Conservation (phyloP, 73 alveolate species). For the Blepharisma stoltei region DNA sequence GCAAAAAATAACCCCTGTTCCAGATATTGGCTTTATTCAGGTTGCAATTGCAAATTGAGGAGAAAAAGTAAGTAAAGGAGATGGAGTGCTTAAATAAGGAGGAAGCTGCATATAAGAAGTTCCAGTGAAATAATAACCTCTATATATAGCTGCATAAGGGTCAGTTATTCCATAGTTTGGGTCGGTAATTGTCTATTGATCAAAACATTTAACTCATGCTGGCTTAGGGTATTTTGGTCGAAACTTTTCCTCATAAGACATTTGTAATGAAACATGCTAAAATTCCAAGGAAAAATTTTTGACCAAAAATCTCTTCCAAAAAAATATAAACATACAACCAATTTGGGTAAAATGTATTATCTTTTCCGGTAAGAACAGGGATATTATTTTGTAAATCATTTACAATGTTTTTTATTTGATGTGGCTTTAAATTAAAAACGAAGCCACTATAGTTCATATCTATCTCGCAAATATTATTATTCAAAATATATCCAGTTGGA, state of each 20-base stretch:
- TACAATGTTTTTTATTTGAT: background rate
- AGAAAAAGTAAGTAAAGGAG: background rate
- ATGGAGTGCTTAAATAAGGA: background rate
- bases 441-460: background rate
- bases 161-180: conserved; percentile 6
- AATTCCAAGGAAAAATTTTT: no score
- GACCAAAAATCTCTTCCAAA: no score
- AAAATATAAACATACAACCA: no score
- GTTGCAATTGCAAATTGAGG: background rate
- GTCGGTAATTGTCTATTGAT: no score
- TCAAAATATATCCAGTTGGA: background rate
- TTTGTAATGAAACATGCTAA: no score
- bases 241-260: no score
- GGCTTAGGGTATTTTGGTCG: no score
- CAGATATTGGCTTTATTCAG: background rate
- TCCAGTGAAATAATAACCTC: conserved; percentile 24
- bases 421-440: background rate
- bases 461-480: background rate
- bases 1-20: background rate
- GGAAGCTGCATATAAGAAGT: conserved; percentile 24
- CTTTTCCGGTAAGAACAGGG: background rate
- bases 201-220: no score
- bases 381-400: background rate
- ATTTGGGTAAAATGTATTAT: conserved; percentile 8
- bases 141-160: background rate